Conservation (phyloP, 495 filamentous ascomycete species). For the Xylaria palmicola region DNA sequence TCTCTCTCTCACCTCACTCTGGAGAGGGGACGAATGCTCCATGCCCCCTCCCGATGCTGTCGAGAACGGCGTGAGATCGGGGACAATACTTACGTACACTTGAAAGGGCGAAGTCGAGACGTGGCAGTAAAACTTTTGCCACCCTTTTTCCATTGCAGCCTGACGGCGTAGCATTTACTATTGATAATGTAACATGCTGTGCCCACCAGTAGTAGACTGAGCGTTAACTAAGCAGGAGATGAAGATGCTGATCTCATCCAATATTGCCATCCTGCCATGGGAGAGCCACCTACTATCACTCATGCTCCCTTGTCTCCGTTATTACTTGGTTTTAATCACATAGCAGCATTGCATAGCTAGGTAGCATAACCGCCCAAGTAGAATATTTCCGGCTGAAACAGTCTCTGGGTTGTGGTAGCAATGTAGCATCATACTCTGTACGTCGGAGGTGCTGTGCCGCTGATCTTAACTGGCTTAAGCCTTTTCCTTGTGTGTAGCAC, state of each 20-base stretch:
- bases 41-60: slow-evolving; percentile 1
- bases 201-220: not conserved
- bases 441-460: slow-evolving; percentile 11
- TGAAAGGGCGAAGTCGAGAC: no score
- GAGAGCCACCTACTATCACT: not conserved
- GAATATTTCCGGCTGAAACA: slow-evolving; percentile 14
- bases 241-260: not conserved
- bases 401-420: slow-evolving; percentile 14
- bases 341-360: not conserved
- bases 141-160: not conserved
- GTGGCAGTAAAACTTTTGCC: not conserved
- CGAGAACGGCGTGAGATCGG: slow-evolving; percentile 3
- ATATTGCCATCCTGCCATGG: not conserved
- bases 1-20: not conserved
- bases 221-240: not conserved
- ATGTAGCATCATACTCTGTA: not conserved
- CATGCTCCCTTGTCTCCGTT: not conserved
- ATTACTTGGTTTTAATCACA: not conserved
- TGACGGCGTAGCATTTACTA: no score
- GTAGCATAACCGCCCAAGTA: not conserved
- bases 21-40: not conserved
- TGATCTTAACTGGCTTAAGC: slow-evolving; percentile 15
- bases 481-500: not conserved
- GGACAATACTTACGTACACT: no score
- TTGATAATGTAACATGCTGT: not conserved